phyloP scores from a whole-genome alignment of 345 rosid species.

The Rubroshorea leprosula region DNA sequence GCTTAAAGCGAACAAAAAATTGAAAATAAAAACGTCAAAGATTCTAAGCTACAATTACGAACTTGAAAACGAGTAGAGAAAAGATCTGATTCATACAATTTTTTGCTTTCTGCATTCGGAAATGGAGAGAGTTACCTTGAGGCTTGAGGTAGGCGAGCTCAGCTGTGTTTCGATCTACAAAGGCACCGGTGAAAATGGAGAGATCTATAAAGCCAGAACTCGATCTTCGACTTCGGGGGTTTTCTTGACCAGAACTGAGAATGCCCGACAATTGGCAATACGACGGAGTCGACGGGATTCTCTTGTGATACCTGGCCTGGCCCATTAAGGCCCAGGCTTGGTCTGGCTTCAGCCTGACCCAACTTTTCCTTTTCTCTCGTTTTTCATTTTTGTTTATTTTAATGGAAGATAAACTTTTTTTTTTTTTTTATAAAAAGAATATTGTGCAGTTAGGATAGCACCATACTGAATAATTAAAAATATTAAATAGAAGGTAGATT shows the following conservation, averaged over 20 bases:
- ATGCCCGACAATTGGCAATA: neutral
- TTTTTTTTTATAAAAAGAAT: too few relatives aligned
- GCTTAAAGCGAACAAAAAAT: neutral
- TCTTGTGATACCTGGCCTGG: neutral
- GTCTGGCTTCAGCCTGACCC: too few relatives aligned
- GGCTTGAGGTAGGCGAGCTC: neutral
- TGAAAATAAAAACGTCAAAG: neutral
- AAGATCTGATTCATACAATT: neutral
- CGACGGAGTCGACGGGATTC: neutral
- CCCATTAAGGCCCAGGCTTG: too few relatives aligned
- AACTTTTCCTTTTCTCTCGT: too few relatives aligned
- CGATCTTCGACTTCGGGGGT: neutral
- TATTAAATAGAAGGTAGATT: too few relatives aligned
- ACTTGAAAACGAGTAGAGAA: neutral
- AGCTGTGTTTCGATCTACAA: neutral
- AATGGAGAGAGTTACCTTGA: neutral
- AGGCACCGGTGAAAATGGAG: neutral
- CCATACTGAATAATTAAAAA: too few relatives aligned
- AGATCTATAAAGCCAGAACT: neutral
- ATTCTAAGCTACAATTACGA: neutral
- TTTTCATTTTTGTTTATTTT: too few relatives aligned
- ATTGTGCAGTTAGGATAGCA: too few relatives aligned
- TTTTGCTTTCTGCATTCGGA: neutral
- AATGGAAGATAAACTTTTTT: too few relatives aligned
- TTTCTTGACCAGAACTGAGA: neutral